These are phyloP conservation scores for Cucurbita maxima DNA, from an alignment of 306 rosid species.

Conservation along the genomic window DNA sequence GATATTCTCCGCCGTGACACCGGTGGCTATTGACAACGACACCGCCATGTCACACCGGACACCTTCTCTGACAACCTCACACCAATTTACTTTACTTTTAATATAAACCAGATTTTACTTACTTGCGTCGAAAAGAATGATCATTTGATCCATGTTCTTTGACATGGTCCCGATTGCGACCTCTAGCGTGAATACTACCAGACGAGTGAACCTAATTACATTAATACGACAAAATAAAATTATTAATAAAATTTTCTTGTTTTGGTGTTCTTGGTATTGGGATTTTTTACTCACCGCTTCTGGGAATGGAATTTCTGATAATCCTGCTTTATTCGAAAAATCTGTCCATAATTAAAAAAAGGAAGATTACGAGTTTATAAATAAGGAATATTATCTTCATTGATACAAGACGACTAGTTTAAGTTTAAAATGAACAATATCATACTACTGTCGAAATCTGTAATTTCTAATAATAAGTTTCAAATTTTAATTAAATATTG, in stretches of 20 bases:
- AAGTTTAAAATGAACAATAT: too few relatives aligned
- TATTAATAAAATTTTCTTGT: not conserved
- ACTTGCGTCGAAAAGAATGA: slow-evolving; percentile 87
- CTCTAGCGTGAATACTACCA: slow-evolving; percentile 79
- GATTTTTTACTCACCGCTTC: slow-evolving; percentile 49
- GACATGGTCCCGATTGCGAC: slow-evolving; percentile 86
- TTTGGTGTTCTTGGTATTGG: not conserved
- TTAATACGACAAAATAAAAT: not conserved
- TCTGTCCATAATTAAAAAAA: slow-evolving; percentile 20
- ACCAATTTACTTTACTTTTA: not conserved
- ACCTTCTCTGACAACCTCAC: slow-evolving; percentile 21
- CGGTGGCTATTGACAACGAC: slow-evolving; percentile 25
- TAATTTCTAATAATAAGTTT: too few relatives aligned
- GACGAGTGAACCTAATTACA: slow-evolving; percentile 56
- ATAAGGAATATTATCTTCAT: too few relatives aligned
- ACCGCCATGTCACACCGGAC: slow-evolving; percentile 71
- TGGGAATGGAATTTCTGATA: slow-evolving; percentile 84
- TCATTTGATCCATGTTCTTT: slow-evolving; percentile 63
- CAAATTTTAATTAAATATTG: not conserved
- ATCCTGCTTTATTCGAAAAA: slow-evolving; percentile 88
- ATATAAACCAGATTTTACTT: slow-evolving; percentile 13
- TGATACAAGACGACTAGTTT: too few relatives aligned
- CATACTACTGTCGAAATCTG: too few relatives aligned
- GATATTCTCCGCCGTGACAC: slow-evolving; percentile 20
- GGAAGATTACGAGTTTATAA: too few relatives aligned